Evolutionary conservation across 139 green algal genomes (phyloP), one percentile per base, ranked within the genome.

Genomic region (Chlorella sp.): DNA sequence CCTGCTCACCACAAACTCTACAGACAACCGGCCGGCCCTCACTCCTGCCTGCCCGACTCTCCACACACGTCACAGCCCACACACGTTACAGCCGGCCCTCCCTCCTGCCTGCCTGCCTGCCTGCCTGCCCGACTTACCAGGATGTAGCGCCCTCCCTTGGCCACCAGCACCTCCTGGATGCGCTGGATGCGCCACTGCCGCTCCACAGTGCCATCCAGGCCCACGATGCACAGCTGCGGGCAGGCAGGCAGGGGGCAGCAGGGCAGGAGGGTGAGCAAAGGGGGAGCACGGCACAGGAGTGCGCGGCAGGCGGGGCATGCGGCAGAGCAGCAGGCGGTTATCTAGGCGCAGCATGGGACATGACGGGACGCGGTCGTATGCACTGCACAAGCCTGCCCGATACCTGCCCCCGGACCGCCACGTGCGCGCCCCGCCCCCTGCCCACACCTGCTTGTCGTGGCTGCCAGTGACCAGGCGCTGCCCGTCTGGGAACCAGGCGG

Each of bases 401-500:
- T 32, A 14, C 78, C 40, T 64, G 78, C 78, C 37, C n/a, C 28
- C 77, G 18, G 40, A 14, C 77, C 39, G 37, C 19, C 79, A n/a
- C n/a, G n/a, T n/a, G n/a, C n/a, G 22, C 39, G 1, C 14, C 39
- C 0, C 2, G 40, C 26, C 39, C 22, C 40, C 79, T 22, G 53
- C 48, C 82, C 86, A 82, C 68, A 90, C 57, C 86, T 89, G 86
- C 89, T 96, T 96, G 94, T 98, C 96, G 32, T 95, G 88, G 26
- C 93, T 92, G 39, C 94, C 96, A 18, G 92, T 95, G n/a, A 98
- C 83, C 78, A 98, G 97, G 69, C 92, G 92, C 40, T 92, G 76
- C 21, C 94, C 91, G 85, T 97, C 97, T 12, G 97, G 97, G 88
- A 98, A 86, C 97, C 97, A 99, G 19, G 95, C 95, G 68, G 92